Evolutionary conservation across 495 filamentous ascomycete genomes (phyloP), one percentile per base, ranked within the genome.

Genomic region (Penicillium coprophilum): DNA sequence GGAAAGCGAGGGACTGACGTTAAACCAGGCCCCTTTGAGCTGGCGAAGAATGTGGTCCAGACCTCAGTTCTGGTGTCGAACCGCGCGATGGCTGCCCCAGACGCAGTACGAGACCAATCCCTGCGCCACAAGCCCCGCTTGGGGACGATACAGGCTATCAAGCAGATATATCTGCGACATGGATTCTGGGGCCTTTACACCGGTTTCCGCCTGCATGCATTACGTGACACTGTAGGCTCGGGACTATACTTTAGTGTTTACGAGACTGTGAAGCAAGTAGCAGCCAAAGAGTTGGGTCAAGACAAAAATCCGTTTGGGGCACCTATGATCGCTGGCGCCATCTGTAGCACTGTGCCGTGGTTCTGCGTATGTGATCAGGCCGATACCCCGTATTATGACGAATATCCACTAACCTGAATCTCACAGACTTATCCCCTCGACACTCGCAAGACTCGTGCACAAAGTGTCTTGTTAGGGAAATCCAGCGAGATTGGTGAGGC

Each of bases 221-320:
- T 95, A 66, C 84, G 92, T 45, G 92, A 97, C 66, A 94, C 90
- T 0, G 79, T 96, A 46, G 92, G 92, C 23, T 94, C 92, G 3
- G 90, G 82, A 3, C 86, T 96, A 52, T 97, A 96, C 69, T 97
- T 97, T 65, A 85, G 87, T 54, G 89, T 91, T 58, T 97, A 97
- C 67, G 92, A 97, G 67, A 90, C 86, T 59, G 84, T 85, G 54
- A 96, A 97, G 71, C 89, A 96, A 69, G 65, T 94, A 40, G 82
- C 92, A 39, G 85, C 87, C 30, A 91, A 72, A 38, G 70, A 75
- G 52, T 59, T 75, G 27, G 74, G 76, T 4, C 63, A 62, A 4
- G 68, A 72, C 32, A 71, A 70, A 30, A 72, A 69, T 27, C 73
- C 72, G 0, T 70, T 79, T 17, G 76, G 74, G 8, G 68, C 68